Evolutionary conservation across 225 moss, liverwort and hornwort genomes (phyloP).

Genomic region (Rhytidiadelphus loreus): DNA sequence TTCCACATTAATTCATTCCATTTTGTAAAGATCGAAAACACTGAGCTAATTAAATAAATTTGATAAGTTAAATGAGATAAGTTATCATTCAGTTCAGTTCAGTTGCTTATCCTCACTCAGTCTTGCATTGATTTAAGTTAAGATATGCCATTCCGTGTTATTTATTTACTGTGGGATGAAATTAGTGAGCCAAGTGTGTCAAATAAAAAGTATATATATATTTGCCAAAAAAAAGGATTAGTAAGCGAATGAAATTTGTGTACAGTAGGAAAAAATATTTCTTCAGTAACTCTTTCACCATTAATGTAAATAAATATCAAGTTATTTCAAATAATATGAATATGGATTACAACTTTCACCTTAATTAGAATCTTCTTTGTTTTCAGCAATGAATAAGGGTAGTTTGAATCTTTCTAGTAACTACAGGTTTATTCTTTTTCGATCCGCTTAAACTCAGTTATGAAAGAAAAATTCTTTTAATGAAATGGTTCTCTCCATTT

Average conservation of each 20-base stretch:
- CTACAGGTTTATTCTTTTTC: background rate
- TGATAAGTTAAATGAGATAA: too few species aligned
- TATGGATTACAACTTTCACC: background rate
- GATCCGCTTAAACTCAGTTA: background rate
- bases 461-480: too few species aligned
- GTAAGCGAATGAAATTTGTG: too few species aligned
- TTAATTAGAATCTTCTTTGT: background rate
- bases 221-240: too few species aligned
- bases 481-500: too few species aligned
- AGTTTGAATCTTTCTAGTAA: background rate
- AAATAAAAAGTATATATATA: too few species aligned
- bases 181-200: background rate
- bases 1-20: background rate
- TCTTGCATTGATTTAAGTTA: background rate
- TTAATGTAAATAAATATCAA: background rate
- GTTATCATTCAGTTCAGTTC: too few species aligned
- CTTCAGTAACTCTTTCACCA: background rate
- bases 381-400: too few species aligned
- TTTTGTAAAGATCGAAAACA: background rate
- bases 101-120: background rate
- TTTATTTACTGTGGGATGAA: background rate
- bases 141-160: background rate
- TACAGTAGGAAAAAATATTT: fast-evolving
- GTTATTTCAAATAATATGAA: background rate
- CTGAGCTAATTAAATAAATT: background rate